Conservation (phyloP, 352 stramenopile genomes). For the Blastocystis sp. region DNA sequence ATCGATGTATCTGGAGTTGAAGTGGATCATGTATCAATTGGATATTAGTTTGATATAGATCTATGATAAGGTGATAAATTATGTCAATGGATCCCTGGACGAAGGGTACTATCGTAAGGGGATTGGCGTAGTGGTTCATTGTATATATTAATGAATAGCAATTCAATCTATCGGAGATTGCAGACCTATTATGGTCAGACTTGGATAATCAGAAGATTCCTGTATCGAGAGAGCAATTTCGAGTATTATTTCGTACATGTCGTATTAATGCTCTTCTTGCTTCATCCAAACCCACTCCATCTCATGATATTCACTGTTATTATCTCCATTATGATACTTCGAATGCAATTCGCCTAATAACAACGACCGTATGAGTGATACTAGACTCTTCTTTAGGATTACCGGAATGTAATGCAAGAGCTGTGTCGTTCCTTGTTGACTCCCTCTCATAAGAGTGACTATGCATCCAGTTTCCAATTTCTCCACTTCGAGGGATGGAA, state of each 20-base stretch:
- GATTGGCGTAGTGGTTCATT: not conserved
- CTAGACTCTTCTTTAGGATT: not conserved
- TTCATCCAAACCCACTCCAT: not conserved
- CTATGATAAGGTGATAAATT: not conserved
- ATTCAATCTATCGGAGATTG: constrained; percentile 7
- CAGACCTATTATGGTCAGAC: not conserved
- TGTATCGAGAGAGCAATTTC: not conserved
- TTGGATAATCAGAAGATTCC: not conserved
- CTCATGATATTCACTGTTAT: not conserved
- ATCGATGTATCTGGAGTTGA: constrained; percentile 52
- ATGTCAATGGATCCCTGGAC: not conserved
- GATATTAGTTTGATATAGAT: constrained; percentile 12
- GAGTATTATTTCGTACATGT: constrained; percentile 2
- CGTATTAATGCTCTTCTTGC: constrained; percentile 24
- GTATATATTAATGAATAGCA: not conserved
- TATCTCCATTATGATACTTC: not conserved
- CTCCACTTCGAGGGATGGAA: constrained; percentile 10
- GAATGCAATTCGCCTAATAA: not conserved
- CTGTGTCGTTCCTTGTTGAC: not conserved
- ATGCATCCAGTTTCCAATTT: constrained; percentile 7
- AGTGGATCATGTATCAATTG: constrained; percentile 5
- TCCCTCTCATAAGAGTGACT: not conserved
- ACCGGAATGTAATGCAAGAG: not conserved
- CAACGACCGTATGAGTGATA: not conserved
- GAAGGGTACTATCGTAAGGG: not conserved